Evolutionary conservation across 1,284 basidiomycete genomes (phyloP), one percentile per base, ranked within the genome.

Genomic region (Somion occarium): DNA sequence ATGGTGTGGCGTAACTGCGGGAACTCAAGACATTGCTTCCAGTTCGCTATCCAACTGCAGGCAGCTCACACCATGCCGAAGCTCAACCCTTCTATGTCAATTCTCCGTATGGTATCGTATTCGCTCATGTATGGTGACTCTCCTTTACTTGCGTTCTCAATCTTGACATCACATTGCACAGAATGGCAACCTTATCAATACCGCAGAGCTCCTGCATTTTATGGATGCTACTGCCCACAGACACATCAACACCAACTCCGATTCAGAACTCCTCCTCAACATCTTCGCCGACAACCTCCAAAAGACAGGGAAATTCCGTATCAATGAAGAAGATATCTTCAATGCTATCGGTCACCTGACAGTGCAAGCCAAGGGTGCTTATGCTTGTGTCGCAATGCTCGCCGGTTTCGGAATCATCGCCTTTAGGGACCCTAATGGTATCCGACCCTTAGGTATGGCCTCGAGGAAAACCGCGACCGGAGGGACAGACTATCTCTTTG

Each of bases 21-120:
- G 54, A 15, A 50, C 15, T 45, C 26, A n/a, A 37, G 7, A 43
- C 27, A 15, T 49, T 44, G 34, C 39, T 53, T 11, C 2, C 59
- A 97, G 94, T 95, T 56, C 84, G 95, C 52, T 98, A 99, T 73
- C 97, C 97, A 23, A 99, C 97, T 56, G 97, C 97, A 49, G 97
- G 97, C 49, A 94, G 92, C 64, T 97, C 94, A 50, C 91, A 94
- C 53, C 90, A 98, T 61, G 88, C 95, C n/a, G 97, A 99, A 69
- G 95, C 97, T 3, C 97, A 99, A 67, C 97, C 97, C 1, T 99
- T 99, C 80, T 99, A 99, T 69, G 97, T 99, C 63, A 99, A 99
- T 75, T 96, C 93, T 19, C 97, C 97, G 7, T 98, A 97, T 67
- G 97, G 97, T 52, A 98, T 99, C 65, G 93, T 95, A 54, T 91